Conservation (phyloP, 305 asterid genomes). For the Withania somnifera region DNA sequence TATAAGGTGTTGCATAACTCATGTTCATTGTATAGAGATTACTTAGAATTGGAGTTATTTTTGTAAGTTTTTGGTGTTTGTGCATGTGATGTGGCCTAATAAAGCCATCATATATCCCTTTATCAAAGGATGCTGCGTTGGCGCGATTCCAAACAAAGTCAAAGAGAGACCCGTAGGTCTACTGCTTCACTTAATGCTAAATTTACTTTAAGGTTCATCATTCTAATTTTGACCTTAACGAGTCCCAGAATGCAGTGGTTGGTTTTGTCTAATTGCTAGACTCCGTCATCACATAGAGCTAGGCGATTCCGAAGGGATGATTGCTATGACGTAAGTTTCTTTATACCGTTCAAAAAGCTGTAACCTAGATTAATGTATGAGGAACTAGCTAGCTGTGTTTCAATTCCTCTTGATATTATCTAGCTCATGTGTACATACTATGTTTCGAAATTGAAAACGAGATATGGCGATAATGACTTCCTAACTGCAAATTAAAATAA, state of each 20-base stretch:
- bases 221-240: background rate
- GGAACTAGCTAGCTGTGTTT: background rate
- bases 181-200: background rate
- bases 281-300: background rate
- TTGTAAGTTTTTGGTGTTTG: background rate
- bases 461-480: background rate
- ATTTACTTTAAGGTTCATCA: background rate
- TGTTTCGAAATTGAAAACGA: background rate
- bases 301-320: background rate
- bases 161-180: background rate
- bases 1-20: background rate
- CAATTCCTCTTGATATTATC: background rate
- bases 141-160: background rate
- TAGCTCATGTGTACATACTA: background rate
- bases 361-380: background rate
- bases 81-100: background rate
- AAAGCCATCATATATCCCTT: background rate
- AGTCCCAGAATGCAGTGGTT: background rate
- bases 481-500: background rate
- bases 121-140: background rate
- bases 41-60: background rate
- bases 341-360: background rate
- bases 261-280: background rate
- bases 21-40: background rate
- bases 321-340: background rate